A percentile compares a stretch with the other conserved stretches of the same genome.
Evolutionary conservation across 371 early-diverging fungal genomes (phyloP).

Genomic region (Mucor circinelloides): DNA sequence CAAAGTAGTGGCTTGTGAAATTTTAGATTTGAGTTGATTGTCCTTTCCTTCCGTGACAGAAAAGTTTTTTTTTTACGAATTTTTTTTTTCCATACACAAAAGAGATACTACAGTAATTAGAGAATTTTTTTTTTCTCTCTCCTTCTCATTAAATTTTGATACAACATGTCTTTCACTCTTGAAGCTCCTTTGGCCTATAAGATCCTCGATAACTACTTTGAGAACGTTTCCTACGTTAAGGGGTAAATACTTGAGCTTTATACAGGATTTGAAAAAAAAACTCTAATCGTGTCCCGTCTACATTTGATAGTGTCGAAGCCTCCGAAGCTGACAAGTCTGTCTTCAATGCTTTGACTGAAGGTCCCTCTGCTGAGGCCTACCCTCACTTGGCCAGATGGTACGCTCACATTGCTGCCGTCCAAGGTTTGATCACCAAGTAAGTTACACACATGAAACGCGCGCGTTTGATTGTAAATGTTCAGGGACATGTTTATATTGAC

Average conservation of each 20-base stretch:
- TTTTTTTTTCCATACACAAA: conserved; percentile 13
- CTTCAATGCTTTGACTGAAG: conserved; percentile 80
- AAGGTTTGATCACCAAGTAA: conserved; percentile 59
- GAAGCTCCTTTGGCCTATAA: conserved; percentile 61
- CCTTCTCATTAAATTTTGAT: conserved; percentile 8
- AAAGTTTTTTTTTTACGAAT: conserved; percentile 9
- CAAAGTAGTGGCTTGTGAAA: not conserved
- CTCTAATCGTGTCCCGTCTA: not conserved
- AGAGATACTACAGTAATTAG: too few species aligned
- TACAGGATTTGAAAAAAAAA: not conserved
- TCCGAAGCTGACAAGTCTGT: conserved; percentile 86
- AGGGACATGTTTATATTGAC: not conserved
- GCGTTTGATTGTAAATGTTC: not conserved
- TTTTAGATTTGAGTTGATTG: not conserved
- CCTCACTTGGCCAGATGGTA: conserved; percentile 96
- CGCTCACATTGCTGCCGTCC: conserved; percentile 84
- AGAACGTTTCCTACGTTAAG: conserved; percentile 77
- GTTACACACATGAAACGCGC: conserved; percentile 5
- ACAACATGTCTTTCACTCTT: conserved; percentile 66
- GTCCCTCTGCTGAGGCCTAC: conserved; percentile 75
- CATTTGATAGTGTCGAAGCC: conserved; percentile 63
- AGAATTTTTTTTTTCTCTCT: conserved; percentile 11
- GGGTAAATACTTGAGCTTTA: conserved; percentile 54
- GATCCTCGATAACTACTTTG: conserved; percentile 78
- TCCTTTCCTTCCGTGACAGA: conserved; percentile 7